Base-by-base conservation (phyloP, 441 rosid species). In the Geranium incanum region DNA sequence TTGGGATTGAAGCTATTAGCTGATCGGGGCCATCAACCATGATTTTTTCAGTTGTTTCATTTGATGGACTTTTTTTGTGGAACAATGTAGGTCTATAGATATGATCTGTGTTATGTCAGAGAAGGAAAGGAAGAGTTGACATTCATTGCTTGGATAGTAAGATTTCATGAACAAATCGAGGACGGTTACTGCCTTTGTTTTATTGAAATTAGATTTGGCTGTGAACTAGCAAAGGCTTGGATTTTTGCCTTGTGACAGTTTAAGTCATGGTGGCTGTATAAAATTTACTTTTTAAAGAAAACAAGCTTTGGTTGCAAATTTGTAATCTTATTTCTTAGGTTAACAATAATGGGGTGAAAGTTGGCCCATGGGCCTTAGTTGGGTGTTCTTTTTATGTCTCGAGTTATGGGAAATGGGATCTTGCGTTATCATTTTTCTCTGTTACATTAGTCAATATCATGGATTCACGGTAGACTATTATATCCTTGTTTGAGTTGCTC, bases 401-500 rank as follows among this genome's bases (percentile, higher is more conserved):
- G 28, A 23, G 28, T 63, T 23, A 63, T 28, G n/a, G 38, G 11
- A 63, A 28, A 63, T 63, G 11, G 37, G 28, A 63, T 15, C 6
- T 19, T 16, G 28, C 11, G 6, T 18, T 63, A 9, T 28, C 4
- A 8, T 63, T 63, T 28, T 63, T 6, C 38, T 21, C 67, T 60
- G 38, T 63, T 8, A 63, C 11, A 6, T 59, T 59, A 18, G 5
- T 59, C 64, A 59, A 18, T 1, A 18, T 5, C 8, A 18, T 16
- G 64, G 64, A 23, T 59, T 59, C 28, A 59, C 19, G 19, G 38
- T 7, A 63, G 67, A 1, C 12, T 12, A 63, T 11, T 8, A 63
- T 63, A 12, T 63, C 38, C 67, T 23, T 63, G 38, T 12, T 62
- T 28, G 67, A 63, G 67, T 63, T 63, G 38, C 6, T 63, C 28